Conservation (phyloP, 2,329 filamentous ascomycete genomes). For the Apiospora arundinis region DNA sequence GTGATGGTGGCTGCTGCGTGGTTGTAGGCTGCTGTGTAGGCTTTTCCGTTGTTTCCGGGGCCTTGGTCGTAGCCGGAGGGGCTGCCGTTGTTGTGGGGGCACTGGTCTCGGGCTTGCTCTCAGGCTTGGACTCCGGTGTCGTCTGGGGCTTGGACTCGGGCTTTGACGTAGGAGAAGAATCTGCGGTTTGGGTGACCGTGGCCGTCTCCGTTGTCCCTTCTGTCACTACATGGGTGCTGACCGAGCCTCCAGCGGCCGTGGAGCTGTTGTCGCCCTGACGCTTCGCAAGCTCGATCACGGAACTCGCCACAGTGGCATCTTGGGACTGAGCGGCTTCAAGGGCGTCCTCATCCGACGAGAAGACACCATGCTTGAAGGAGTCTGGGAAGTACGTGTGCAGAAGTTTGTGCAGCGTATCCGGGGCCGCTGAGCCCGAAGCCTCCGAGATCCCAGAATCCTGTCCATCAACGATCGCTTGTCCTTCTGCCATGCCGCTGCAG, state of each 20-base stretch:
- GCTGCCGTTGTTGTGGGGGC: slow-evolving; percentile 15
- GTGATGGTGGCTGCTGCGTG: background rate
- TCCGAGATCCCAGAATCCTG: slow-evolving; percentile 54
- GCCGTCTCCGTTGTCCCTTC: slow-evolving; percentile 26
- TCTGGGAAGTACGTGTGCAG: slow-evolving; percentile 68
- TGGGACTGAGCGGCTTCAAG: slow-evolving; percentile 67
- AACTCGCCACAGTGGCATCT: slow-evolving; percentile 66
- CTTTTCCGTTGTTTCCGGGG: slow-evolving; percentile 22
- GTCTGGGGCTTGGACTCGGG: slow-evolving; percentile 2
- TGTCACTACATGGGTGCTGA: slow-evolving; percentile 25
- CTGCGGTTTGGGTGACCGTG: background rate
- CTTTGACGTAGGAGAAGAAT: slow-evolving; percentile 11
- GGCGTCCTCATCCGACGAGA: slow-evolving; percentile 67
- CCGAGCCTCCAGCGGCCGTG: slow-evolving; percentile 26
- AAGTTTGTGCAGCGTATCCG: slow-evolving; percentile 68
- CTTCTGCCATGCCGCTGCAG: slow-evolving; percentile 28
- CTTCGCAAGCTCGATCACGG: slow-evolving; percentile 69
- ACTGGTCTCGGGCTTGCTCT: slow-evolving; percentile 12
- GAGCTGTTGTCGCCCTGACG: slow-evolving; percentile 51
- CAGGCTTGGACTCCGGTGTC: background rate
- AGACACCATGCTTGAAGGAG: slow-evolving; percentile 73
- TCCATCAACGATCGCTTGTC: slow-evolving; percentile 27
- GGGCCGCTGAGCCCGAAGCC: slow-evolving; percentile 61
- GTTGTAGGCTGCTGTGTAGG: slow-evolving; percentile 27
- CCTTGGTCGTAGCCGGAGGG: slow-evolving; percentile 21